A percentile compares a stretch with the other conserved stretches of the same genome.
phyloP scores from a whole-genome alignment of 345 rosid species.

The Clarkia xantiana region DNA sequence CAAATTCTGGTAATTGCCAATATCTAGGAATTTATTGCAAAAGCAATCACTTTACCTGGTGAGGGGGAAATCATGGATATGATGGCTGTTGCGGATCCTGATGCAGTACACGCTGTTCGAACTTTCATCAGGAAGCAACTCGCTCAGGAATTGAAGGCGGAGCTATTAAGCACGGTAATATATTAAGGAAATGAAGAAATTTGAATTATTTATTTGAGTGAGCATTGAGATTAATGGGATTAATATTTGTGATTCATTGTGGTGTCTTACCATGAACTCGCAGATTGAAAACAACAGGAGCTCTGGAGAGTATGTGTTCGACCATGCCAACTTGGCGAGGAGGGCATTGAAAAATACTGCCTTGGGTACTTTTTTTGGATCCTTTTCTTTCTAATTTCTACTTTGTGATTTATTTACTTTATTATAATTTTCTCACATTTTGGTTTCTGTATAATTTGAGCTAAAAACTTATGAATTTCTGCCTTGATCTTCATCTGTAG shows the following conservation, averaged over 20 bases:
- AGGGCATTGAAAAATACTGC: slow-evolving; percentile 78
- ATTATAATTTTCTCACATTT: not conserved
- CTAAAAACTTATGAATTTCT: not conserved
- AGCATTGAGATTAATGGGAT: no score
- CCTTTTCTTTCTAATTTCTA: not conserved
- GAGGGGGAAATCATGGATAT: slow-evolving; percentile 98
- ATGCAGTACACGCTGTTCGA: slow-evolving; percentile 91
- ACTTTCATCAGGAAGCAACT: slow-evolving; percentile 72
- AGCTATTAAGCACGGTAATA: slow-evolving; percentile 55
- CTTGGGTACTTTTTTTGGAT: slow-evolving; percentile 44
- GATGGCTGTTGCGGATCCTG: slow-evolving; percentile 95
- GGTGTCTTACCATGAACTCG: not conserved
- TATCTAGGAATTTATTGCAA: slow-evolving; percentile 76
- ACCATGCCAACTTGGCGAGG: slow-evolving; percentile 77
- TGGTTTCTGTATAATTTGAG: no score
- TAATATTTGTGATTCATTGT: not conserved
- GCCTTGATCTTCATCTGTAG: slow-evolving; percentile 20
- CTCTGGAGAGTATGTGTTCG: slow-evolving; percentile 54
- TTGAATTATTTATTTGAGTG: no score
- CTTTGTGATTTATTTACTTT: not conserved
- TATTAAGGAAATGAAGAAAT: no score
- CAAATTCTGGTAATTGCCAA: not conserved
- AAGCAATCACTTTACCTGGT: slow-evolving; percentile 82
- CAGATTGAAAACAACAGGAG: slow-evolving; percentile 75
- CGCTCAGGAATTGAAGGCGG: slow-evolving; percentile 72